Conservation (phyloP, 1,139 yeast species). For the Komagataea norvegica region DNA sequence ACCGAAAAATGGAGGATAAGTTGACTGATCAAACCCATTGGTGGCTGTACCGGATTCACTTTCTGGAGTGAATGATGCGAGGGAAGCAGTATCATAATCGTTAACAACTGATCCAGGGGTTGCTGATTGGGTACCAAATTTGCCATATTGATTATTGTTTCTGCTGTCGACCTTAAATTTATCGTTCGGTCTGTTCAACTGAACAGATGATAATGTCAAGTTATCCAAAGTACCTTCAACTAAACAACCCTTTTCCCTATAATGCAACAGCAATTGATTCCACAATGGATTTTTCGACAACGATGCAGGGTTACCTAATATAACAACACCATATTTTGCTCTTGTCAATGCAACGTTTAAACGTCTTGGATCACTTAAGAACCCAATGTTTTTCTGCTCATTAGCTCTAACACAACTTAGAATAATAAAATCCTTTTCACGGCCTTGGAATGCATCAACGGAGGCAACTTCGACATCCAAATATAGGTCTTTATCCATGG, state of each 20-base stretch:
- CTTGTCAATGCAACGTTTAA: slow-evolving; percentile 90
- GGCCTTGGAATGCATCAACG: slow-evolving; percentile 95
- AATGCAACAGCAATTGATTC: slow-evolving; percentile 75
- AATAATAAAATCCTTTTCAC: slow-evolving; percentile 88
- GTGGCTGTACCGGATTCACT: slow-evolving; percentile 19
- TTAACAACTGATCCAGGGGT: slow-evolving; percentile 23
- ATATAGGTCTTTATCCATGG: slow-evolving; percentile 63
- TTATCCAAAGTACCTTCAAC: slow-evolving; percentile 91
- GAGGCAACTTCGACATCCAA: slow-evolving; percentile 80
- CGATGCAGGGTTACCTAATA: slow-evolving; percentile 82
- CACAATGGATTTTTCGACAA: slow-evolving; percentile 69
- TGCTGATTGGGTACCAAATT: slow-evolving; percentile 22
- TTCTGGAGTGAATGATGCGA: slow-evolving; percentile 42
- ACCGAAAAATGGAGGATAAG: slow-evolving; percentile 30
- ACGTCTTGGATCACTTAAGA: slow-evolving; percentile 84
- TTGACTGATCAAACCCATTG: slow-evolving; percentile 6
- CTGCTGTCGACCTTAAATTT: slow-evolving; percentile 15
- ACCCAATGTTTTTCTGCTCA: slow-evolving; percentile 78
- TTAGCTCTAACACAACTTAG: slow-evolving; percentile 90
- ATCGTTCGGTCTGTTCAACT: slow-evolving; percentile 37
- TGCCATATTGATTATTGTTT: slow-evolving; percentile 15
- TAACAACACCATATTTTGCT: slow-evolving; percentile 79
- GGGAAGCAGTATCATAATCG: slow-evolving; percentile 46
- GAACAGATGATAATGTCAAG: slow-evolving; percentile 68
- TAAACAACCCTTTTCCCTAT: slow-evolving; percentile 77